Evolutionary conservation across 2,329 filamentous ascomycete species (phyloP), one percentile per base, ranked within the genome.

Genomic region (Talaromyces verruculosus): DNA sequence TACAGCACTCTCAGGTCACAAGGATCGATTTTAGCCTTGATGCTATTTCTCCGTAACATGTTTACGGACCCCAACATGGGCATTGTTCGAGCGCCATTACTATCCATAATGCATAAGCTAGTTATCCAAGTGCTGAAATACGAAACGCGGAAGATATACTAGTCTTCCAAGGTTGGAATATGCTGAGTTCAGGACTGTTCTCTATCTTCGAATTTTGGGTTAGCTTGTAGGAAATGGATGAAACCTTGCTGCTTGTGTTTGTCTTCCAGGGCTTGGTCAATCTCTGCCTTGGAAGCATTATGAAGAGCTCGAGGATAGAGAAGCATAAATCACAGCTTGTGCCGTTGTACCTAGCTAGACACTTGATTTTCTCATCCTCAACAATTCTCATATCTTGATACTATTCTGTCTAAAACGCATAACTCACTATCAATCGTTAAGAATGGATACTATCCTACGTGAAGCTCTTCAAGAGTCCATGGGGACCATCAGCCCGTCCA

Each of bases 391-490:
- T 17, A 51, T 33, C 30, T 55, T 17, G 11, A 33, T n/a, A 30
- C 17, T 10, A 5, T 19, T 55, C 51, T 55, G 17, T 35, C 8
- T 51, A 35, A 7, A 19, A 30, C n/a, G 33, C 25, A 45, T 19
- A 45, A 7, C 25, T 43, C 3, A n/a, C 39, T 19, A 11, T 45
- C 57, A 13, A 30, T 33, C 17, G 6, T 35, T 35, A 10, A 61
- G 30, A 17, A 47, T 61, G 43, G 59, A 61, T 5, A 41, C 33
- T 30, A 53, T 25, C 11, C 8, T 65, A 25, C 45, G 13, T 30
- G 33, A 51, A 33, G 43, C n/a, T 17, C 33, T 63, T 22, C 47
- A 45, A 4, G 51, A 63, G 25, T 51, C 51, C 33, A 37, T 63
- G 33, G 49, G 22, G 19, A 25, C 17, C 13, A 55, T 55, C 47